Conservation (phyloP, 2,329 filamentous ascomycete species). For the Ophiostoma populinum region DNA sequence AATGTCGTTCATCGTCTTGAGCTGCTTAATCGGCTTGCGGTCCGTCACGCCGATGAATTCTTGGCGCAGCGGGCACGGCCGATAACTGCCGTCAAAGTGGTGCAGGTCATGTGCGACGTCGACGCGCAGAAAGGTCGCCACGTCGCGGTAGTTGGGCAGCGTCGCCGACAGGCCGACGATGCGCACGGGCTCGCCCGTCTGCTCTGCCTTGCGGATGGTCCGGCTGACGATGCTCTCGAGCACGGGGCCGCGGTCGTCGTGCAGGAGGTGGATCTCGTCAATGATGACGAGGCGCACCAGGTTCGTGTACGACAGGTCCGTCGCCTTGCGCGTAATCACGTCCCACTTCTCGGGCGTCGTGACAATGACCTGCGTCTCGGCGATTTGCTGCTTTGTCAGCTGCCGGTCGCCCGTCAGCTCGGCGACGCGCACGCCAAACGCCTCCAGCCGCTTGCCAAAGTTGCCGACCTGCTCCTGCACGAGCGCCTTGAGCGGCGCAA, state of each 20-base stretch:
- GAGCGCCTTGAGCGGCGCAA: conserved; percentile 85
- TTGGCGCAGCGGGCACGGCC: conserved; percentile 85
- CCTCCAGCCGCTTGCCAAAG: conserved; percentile 77
- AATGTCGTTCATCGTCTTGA: conserved; percentile 99
- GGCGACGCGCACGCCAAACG: conserved; percentile 83
- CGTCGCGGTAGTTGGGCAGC: conserved; percentile 89
- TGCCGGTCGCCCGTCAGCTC: conserved; percentile 95
- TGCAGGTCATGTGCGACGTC: conserved; percentile 75
- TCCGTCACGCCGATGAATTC: conserved; percentile 97
- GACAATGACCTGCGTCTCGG: conserved; percentile 94
- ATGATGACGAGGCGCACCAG: conserved; percentile 94
- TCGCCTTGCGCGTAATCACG: conserved; percentile 94
- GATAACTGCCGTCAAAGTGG: conserved; percentile 88
- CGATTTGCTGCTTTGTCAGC: conserved; percentile 95
- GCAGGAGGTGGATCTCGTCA: conserved; percentile 92
- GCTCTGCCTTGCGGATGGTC: conserved; percentile 82
- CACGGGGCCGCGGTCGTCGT: conserved; percentile 93
- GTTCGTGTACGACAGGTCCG: conserved; percentile 90
- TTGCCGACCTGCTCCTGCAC: conserved; percentile 98
- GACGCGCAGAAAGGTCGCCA: conserved; percentile 85
- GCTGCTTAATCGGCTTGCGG: conserved; percentile 94
- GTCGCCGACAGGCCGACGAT: conserved; percentile 88
- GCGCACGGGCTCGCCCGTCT: conserved; percentile 83
- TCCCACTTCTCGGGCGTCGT: conserved; percentile 99
- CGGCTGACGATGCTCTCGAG: conserved; percentile 92